These are phyloP conservation scores for Carpinus fangiana DNA, from an alignment of 306 rosid species.

Conservation along the genomic window DNA sequence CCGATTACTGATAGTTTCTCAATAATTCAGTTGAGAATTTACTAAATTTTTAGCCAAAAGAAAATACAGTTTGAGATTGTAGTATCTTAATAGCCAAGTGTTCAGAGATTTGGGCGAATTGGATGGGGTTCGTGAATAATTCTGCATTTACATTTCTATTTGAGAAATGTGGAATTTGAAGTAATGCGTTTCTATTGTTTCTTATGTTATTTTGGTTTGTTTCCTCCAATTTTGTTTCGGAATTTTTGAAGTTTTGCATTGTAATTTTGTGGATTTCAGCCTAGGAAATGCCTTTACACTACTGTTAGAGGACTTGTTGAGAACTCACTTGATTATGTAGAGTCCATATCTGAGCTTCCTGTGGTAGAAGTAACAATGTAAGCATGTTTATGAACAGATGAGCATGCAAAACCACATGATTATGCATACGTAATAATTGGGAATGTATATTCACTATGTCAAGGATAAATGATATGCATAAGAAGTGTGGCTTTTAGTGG, in stretches of 20 bases:
- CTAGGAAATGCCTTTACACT: conserved; percentile 84
- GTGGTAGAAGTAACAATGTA: conserved; percentile 84
- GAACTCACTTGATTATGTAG: conserved; percentile 86
- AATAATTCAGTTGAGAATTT: background rate
- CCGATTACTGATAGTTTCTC: background rate
- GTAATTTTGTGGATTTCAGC: conserved; percentile 56
- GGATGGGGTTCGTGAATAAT: background rate
- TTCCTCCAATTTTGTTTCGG: background rate
- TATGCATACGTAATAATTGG: background rate
- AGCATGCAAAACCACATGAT: conserved; percentile 2
- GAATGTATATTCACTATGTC: background rate
- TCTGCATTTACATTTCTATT: background rate
- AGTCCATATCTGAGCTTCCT: conserved; percentile 91
- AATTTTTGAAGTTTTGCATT: background rate
- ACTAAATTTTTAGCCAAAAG: background rate
- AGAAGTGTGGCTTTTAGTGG: conserved; percentile 1
- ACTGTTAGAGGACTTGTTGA: conserved; percentile 94
- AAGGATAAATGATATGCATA: background rate
- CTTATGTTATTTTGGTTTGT: background rate
- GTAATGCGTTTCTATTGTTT: background rate
- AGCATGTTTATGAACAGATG: conserved; percentile 27
- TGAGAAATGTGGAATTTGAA: background rate
- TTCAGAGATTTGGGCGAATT: background rate
- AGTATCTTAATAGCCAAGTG: background rate
- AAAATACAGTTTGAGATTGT: background rate